phyloP scores from a whole-genome alignment of 106 monocot genomes.

The Dendrobium officinale region DNA sequence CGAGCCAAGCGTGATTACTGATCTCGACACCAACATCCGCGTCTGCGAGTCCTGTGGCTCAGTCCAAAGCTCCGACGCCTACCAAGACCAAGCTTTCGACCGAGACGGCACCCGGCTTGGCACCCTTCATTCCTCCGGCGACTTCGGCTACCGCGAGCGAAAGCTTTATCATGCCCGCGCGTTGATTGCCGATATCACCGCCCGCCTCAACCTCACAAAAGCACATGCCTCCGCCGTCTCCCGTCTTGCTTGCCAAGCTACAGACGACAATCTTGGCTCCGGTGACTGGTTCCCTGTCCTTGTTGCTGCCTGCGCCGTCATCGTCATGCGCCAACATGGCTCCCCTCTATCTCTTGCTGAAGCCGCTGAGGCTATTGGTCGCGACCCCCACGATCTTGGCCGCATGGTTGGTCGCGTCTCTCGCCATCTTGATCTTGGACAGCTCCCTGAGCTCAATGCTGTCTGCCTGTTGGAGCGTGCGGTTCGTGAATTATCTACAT shows the following conservation, averaged over 20 bases:
- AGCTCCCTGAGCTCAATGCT: constrained; percentile 41
- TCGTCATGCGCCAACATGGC: constrained; percentile 35
- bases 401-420: constrained; percentile 42
- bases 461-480: constrained; percentile 25
- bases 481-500: constrained; percentile 9
- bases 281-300: constrained; percentile 60
- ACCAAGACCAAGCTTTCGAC: constrained; percentile 32
- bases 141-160: constrained; percentile 35
- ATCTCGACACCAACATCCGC: constrained; percentile 24
- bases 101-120: constrained; percentile 16
- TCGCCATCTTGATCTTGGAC: constrained; percentile 28
- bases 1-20: constrained; percentile 22
- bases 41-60: constrained; percentile 54
- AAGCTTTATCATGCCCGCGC: constrained; percentile 25
- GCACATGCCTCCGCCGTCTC: constrained; percentile 25
- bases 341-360: constrained; percentile 50
- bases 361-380: constrained; percentile 31
- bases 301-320: constrained; percentile 42
- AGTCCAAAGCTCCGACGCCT: constrained; percentile 20
- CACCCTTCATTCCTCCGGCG: constrained; percentile 21
- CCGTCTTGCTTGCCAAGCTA: constrained; percentile 33
- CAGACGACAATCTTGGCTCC: constrained; percentile 35
- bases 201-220: constrained; percentile 43
- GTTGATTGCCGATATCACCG: constrained; percentile 23
- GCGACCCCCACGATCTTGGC: constrained; percentile 28